A percentile compares a stretch with the other conserved stretches of the same genome.
These are phyloP conservation scores for Cordyceps farinosa DNA, from an alignment of 2,329 filamentous ascomycete species.

Conservation along the genomic window DNA sequence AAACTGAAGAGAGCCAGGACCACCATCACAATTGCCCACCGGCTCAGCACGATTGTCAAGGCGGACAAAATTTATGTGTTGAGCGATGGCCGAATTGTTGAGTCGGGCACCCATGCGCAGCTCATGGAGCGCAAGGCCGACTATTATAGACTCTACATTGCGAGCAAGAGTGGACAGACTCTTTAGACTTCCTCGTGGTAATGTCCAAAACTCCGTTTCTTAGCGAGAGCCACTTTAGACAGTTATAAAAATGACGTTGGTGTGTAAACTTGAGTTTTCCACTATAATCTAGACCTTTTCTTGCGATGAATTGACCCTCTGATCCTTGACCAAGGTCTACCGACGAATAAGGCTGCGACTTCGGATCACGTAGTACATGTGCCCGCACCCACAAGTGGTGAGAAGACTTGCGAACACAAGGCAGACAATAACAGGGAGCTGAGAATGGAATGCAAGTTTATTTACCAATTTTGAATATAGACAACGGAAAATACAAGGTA, in stretches of 20 bases:
- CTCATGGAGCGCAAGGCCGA: neutral
- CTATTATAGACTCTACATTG: neutral
- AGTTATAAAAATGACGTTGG: too few species aligned
- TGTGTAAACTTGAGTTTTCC: too few species aligned
- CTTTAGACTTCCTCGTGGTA: neutral
- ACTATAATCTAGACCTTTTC: too few species aligned
- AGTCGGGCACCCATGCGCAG: neutral
- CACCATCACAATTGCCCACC: conserved; percentile 41
- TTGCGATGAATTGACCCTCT: too few species aligned
- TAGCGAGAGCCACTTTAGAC: too few species aligned
- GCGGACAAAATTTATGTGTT: conserved; percentile 45
- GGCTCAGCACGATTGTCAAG: conserved; percentile 39
- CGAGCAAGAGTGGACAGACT: neutral
- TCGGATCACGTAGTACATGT: too few species aligned
- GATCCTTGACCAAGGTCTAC: too few species aligned
- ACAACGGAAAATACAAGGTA: neutral
- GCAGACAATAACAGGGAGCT: neutral
- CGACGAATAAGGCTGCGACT: too few species aligned
- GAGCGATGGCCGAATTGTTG: neutral
- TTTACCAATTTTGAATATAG: neutral
- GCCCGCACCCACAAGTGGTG: too few species aligned
- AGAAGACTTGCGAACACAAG: too few species aligned
- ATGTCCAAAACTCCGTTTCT: too few species aligned
- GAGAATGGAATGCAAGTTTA: neutral
- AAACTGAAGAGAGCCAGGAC: conserved; percentile 34